These are phyloP conservation scores for Penicillium dipodomyicola DNA, from an alignment of 495 filamentous ascomycete species.

Conservation along the genomic window DNA sequence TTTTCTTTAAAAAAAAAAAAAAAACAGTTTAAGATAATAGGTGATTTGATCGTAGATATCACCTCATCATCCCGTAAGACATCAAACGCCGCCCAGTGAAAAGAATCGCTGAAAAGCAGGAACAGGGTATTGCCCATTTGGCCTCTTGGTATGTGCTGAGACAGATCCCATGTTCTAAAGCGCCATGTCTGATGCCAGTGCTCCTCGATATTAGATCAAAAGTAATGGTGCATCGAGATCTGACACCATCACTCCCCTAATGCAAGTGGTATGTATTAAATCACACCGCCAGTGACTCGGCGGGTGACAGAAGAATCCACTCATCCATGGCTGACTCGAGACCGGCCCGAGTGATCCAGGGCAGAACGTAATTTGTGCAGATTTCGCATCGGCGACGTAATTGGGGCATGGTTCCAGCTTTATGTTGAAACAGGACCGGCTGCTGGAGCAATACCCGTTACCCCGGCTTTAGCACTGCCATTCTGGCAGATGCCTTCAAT, in stretches of 20 bases:
- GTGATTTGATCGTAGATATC: slow-evolving; percentile 19
- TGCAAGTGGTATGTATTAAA: slow-evolving; percentile 15
- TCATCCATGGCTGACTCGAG: slow-evolving; percentile 18
- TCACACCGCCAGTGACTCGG: slow-evolving; percentile 2
- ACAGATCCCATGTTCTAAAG: slow-evolving; percentile 20
- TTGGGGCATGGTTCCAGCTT: neutral
- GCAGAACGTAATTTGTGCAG: slow-evolving; percentile 5
- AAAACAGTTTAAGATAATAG: slow-evolving; percentile 10
- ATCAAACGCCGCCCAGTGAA: slow-evolving; percentile 28
- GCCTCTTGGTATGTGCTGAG: slow-evolving; percentile 19
- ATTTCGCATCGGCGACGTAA: neutral
- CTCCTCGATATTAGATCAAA: slow-evolving; percentile 14
- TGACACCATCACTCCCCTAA: slow-evolving; percentile 1
- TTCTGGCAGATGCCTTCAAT: slow-evolving; percentile 39
- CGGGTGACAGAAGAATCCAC: slow-evolving; percentile 3
- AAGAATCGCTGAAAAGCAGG: slow-evolving; percentile 27
- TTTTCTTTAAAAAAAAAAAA: slow-evolving; percentile 9
- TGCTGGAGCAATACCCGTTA: slow-evolving; percentile 11
- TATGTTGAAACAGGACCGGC: slow-evolving; percentile 17
- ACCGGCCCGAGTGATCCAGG: slow-evolving; percentile 22
- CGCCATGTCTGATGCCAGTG: slow-evolving; percentile 17
- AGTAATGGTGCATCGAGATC: neutral
- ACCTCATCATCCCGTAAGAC: slow-evolving; percentile 15
- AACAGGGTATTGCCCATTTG: slow-evolving; percentile 20
- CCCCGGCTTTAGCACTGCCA: slow-evolving; percentile 7